phyloP scores from a whole-genome alignment of 441 rosid species.

The Arabidopsis lyrata region DNA sequence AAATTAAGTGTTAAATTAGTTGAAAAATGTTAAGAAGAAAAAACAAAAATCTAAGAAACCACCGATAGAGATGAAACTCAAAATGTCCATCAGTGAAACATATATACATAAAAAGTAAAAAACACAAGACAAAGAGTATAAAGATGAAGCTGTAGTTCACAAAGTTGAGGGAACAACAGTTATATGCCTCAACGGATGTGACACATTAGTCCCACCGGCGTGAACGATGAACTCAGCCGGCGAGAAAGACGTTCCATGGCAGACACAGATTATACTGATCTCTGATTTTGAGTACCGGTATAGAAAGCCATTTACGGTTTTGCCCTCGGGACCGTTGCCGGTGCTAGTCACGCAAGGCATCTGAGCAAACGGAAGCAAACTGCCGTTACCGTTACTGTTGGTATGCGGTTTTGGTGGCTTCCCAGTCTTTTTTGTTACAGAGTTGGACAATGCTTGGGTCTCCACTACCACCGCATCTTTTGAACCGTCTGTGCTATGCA shows the following conservation, averaged over 20 bases:
- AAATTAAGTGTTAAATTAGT: not conserved
- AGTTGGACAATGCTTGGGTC: not conserved
- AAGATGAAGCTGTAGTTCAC: conserved; percentile 3
- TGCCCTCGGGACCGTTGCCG: conserved; percentile 58
- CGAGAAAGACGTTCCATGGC: conserved; percentile 61
- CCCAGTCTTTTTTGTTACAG: conserved; percentile 17
- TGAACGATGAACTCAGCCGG: conserved; percentile 65
- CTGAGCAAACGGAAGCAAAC: conserved; percentile 42
- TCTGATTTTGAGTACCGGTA: conserved; percentile 52
- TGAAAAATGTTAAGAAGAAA: not conserved
- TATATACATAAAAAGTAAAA: conserved; percentile 1
- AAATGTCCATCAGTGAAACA: not conserved
- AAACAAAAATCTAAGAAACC: not conserved
- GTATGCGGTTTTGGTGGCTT: conserved; percentile 56
- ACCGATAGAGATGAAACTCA: not conserved
- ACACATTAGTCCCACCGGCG: conserved; percentile 56
- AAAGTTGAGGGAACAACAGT: conserved; percentile 53
- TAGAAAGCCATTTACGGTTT: conserved; percentile 58
- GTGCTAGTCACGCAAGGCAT: conserved; percentile 66
- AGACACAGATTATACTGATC: conserved; percentile 58
- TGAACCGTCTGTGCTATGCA: conserved; percentile 14
- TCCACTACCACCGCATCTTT: not conserved
- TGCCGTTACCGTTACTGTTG: conserved; percentile 4
- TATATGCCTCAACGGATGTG: conserved; percentile 57
- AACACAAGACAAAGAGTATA: not conserved